Evolutionary conservation across 139 green algal genomes (phyloP).

Genomic region (Asterochloris sp.): DNA sequence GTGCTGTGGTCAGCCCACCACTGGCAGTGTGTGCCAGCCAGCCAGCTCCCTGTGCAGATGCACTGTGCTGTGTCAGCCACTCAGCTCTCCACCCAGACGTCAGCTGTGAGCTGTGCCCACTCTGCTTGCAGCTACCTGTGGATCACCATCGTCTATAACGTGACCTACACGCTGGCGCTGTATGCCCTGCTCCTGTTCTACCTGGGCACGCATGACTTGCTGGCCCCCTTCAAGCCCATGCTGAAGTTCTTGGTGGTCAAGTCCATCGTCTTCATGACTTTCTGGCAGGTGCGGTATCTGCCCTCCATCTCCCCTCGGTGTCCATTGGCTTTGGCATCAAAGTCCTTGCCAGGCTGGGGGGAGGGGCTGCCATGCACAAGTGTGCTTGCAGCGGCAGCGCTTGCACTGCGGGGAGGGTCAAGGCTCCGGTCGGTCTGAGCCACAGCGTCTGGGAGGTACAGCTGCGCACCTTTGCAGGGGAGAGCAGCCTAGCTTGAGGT

Average conservation of each 20-base stretch:
- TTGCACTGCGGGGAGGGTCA: too few species aligned
- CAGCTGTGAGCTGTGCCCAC: neutral
- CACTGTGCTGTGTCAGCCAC: neutral
- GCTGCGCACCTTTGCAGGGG: too few species aligned
- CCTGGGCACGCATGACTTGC: conserved; percentile 85
- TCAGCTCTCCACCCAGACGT: neutral
- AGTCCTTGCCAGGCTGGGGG: too few species aligned
- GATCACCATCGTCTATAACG: conserved; percentile 91
- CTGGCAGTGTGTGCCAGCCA: too few species aligned
- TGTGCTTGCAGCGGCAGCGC: too few species aligned
- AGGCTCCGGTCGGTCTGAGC: too few species aligned
- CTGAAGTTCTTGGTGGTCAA: conserved; percentile 97
- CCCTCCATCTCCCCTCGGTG: too few species aligned
- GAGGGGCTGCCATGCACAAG: too few species aligned
- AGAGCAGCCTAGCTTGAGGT: too few species aligned
- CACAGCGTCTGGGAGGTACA: too few species aligned
- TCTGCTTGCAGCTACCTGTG: conserved; percentile 65
- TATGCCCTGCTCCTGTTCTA: conserved; percentile 96
- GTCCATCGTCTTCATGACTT: conserved; percentile 95
- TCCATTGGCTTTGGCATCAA: too few species aligned
- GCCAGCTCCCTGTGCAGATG: neutral
- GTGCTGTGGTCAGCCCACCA: too few species aligned
- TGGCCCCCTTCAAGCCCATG: conserved; percentile 89
- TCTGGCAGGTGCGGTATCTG: conserved; percentile 81
- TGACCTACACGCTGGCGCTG: conserved; percentile 89